Evolutionary conservation across 805 yeast genomes (phyloP).

Genomic region (Spathaspora hagerdaliae): DNA sequence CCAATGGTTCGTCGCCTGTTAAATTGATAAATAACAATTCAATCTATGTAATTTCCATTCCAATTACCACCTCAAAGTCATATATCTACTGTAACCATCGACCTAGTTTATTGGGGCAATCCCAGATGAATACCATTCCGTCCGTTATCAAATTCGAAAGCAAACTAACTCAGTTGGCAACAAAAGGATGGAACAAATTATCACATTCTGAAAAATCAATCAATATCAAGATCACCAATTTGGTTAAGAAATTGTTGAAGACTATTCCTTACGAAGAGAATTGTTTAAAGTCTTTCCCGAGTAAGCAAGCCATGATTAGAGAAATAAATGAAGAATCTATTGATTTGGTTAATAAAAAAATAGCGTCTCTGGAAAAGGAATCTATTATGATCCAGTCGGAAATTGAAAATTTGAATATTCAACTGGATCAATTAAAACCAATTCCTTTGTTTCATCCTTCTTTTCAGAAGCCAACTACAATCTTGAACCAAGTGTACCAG

Average conservation of each 20-base stretch:
- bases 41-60: slow-evolving; percentile 65
- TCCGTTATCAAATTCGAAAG: slow-evolving; percentile 39
- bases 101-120: slow-evolving; percentile 20
- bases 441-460: slow-evolving; percentile 38
- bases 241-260: slow-evolving; percentile 50
- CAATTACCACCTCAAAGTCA: slow-evolving; percentile 59
- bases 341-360: slow-evolving; percentile 3
- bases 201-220: slow-evolving; percentile 49
- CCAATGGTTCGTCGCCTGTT: neutral
- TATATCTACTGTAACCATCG: slow-evolving; percentile 67
- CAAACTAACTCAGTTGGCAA: slow-evolving; percentile 47
- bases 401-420: slow-evolving; percentile 21
- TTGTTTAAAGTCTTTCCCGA: slow-evolving; percentile 72
- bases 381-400: slow-evolving; percentile 18
- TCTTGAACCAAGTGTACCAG: slow-evolving; percentile 35
- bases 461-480: slow-evolving; percentile 27
- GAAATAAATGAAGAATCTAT: slow-evolving; percentile 32
- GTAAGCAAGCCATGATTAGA: slow-evolving; percentile 54
- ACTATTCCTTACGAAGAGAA: slow-evolving; percentile 78
- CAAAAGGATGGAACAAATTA: slow-evolving; percentile 60
- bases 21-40: slow-evolving; percentile 26
- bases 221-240: slow-evolving; percentile 56
- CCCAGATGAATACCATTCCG: slow-evolving; percentile 26
- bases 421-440: slow-evolving; percentile 29
- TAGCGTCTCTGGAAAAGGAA: slow-evolving; percentile 1